These are phyloP conservation scores for Chrysanthemum seticuspe DNA, from an alignment of 129 eudicot species.

Conservation along the genomic window DNA sequence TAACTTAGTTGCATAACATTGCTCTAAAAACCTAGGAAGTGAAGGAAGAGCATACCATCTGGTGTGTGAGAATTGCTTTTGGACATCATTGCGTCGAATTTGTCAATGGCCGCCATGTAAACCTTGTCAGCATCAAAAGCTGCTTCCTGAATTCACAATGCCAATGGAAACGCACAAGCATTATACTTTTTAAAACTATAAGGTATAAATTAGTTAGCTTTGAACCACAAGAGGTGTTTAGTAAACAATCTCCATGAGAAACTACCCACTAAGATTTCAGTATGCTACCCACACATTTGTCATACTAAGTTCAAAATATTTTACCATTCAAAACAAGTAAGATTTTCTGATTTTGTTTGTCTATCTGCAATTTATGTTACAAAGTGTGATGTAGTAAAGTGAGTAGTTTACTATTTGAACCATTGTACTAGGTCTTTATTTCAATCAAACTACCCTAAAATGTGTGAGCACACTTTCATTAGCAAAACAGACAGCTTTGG, in stretches of 20 bases:
- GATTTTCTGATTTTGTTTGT: not conserved
- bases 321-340: not conserved
- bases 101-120: constrained; percentile 94
- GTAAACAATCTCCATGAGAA: not conserved
- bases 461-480: not conserved
- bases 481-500: not conserved
- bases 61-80: constrained; percentile 86
- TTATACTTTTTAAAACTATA: constrained; percentile 1
- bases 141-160: constrained; percentile 59
- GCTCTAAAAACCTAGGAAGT: not conserved
- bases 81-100: constrained; percentile 95
- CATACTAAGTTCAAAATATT: not conserved
- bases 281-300: not conserved
- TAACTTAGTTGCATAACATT: not conserved
- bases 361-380: not conserved
- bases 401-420: not conserved
- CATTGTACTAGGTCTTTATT: not conserved
- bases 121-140: constrained; percentile 95
- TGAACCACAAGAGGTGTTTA: not conserved
- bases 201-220: not conserved
- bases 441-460: not conserved
- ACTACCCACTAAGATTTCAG: not conserved
- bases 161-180: not conserved
- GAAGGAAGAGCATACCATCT: constrained; percentile 58
- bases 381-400: not conserved